These are phyloP conservation scores for Lentinula boryana DNA, from an alignment of 768 basidiomycete species.

Conservation along the genomic window DNA sequence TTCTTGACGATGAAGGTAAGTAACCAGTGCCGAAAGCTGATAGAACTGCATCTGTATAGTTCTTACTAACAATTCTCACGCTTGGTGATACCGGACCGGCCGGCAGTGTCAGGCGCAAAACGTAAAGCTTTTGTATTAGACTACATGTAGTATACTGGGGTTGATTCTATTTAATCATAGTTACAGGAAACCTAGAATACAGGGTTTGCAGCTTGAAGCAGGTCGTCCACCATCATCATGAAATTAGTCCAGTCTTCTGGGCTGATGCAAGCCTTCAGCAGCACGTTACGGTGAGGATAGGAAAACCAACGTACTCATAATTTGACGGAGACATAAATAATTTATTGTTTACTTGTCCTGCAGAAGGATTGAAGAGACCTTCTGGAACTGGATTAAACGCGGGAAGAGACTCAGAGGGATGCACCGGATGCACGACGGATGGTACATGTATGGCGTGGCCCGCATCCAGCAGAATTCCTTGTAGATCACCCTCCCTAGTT, in stretches of 20 bases:
- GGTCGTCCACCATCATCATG: not conserved
- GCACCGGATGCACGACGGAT: not conserved
- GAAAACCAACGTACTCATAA: not conserved
- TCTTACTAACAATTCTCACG: not conserved
- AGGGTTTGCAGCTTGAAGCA: not conserved
- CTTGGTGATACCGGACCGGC: not conserved
- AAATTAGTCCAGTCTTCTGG: constrained; percentile 1
- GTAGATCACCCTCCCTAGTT: not conserved
- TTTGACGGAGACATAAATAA: not conserved
- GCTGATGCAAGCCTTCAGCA: not conserved
- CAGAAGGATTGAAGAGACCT: not conserved
- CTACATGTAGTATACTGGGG: too few relatives aligned
- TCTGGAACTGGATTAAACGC: not conserved
- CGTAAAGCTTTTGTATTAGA: too few relatives aligned
- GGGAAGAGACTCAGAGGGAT: not conserved
- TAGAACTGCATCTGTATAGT: not conserved
- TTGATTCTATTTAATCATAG: too few relatives aligned
- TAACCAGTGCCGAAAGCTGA: not conserved
- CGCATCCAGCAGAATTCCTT: not conserved
- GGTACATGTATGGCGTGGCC: not conserved
- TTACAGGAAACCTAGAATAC: not conserved
- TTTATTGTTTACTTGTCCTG: not conserved
- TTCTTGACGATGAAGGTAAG: constrained; percentile 24
- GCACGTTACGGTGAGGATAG: not conserved
- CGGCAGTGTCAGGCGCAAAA: not conserved